phyloP scores from a whole-genome alignment of 805 yeast genomes.

The Pichia scutulata region DNA sequence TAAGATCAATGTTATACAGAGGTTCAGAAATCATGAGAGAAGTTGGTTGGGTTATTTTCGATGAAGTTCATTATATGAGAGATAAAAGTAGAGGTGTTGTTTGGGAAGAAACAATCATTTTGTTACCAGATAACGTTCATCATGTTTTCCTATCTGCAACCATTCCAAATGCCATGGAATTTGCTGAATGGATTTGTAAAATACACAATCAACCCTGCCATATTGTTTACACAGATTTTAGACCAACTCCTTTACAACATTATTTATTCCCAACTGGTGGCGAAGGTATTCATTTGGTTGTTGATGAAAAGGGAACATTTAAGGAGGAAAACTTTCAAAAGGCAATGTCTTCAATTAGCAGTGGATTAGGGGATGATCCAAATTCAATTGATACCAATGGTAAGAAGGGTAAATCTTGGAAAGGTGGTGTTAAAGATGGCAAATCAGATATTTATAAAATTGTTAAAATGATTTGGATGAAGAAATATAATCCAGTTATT shows the following conservation, averaged over 20 bases:
- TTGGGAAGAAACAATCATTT: conserved; percentile 98
- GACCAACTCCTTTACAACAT: conserved; percentile 98
- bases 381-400: conserved; percentile 41
- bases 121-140: conserved; percentile 95
- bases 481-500: conserved; percentile 94
- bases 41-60: conserved; percentile 95
- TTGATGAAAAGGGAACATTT: conserved; percentile 92
- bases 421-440: conserved; percentile 66
- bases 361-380: conserved; percentile 79
- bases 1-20: conserved; percentile 89
- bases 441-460: conserved; percentile 89
- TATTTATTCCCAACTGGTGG: conserved; percentile 98
- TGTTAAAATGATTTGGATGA: conserved; percentile 96
- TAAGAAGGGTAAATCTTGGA: conserved; percentile 63
- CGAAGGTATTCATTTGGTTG: conserved; percentile 94
- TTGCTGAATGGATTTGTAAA: conserved; percentile 97
- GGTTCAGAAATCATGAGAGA: conserved; percentile 96
- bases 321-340: conserved; percentile 97
- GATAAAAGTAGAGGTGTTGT: conserved; percentile 97
- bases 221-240: conserved; percentile 95
- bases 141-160: conserved; percentile 89
- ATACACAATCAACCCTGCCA: conserved; percentile 96
- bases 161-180: conserved; percentile 96
- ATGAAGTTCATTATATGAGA: conserved; percentile 96
- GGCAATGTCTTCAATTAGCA: conserved; percentile 92